Evolutionary conservation across 2,329 filamentous ascomycete species (phyloP), one percentile per base, ranked within the genome.

Genomic region (Diaporthe amygdali): DNA sequence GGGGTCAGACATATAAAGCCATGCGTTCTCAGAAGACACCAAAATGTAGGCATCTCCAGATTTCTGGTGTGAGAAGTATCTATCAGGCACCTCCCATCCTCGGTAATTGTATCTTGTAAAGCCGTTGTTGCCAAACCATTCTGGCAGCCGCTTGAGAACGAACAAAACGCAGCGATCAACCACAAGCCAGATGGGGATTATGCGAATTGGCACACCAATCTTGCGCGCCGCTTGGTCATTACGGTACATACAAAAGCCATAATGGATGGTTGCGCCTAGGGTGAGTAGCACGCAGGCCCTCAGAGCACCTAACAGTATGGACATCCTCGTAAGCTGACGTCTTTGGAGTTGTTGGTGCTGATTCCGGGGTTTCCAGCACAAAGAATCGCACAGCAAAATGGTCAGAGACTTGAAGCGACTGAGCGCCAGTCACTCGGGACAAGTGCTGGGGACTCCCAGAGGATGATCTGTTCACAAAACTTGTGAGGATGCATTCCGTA

Each of bases 101-200:
- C 76, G 74, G 49, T 59, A 81, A 63, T 81, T 80, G 74, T 76
- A 81, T 2, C 79, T 69, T 5, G 76, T 78, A 66, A 81, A 79
- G 71, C 70, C 79, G 70, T 75, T 78, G 20, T 78, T 72, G 5
- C 77, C 76, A 2, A 76, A 51, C 7, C 61, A 47, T 12, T 75
- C 76, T 4, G 76, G 75, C 2, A 78, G 49, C 2, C 72, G 73
- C 7, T 74, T 68, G 30, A 79, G 15, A 12, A 77, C n/a, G 2
- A 70, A 44, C 0, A 78, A 37, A 9, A 79, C 72, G 22, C 73
- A 73, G 12, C 75, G 63, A 55, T 81, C 78, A 0, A 78, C 22
- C 1, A 80, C 66, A 8, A 75, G 51, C 79, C 79, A 81, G 22
- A 81, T 73, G 1, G 77, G 78, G 20, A 81, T 77, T 47, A 80